Percentiles rank a stretch among this genome's conserved stretches.
Evolutionary conservation across 306 rosid species (phyloP).

Genomic region (Aeschynomene evenia): DNA sequence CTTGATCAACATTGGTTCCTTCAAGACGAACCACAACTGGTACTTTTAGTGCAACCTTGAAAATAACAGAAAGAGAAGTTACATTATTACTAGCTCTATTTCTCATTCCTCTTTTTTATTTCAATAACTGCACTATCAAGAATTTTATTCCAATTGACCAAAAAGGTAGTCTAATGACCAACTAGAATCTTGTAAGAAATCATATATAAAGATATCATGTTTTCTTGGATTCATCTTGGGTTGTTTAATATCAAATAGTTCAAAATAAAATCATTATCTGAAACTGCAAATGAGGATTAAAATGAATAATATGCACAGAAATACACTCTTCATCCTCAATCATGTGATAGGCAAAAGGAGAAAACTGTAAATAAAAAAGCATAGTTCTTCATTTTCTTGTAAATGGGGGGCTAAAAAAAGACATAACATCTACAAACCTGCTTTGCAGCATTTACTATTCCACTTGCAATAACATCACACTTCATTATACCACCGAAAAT

Average conservation of each 20-base stretch:
- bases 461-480: constrained; percentile 96
- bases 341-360: constrained; percentile 8
- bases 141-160: constrained; percentile 16
- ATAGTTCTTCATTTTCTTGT: background rate
- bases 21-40: constrained; percentile 97
- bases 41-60: constrained; percentile 82
- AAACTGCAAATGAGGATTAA: background rate
- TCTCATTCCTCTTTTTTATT: background rate
- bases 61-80: constrained; percentile 25
- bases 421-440: constrained; percentile 47
- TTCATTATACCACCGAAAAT: constrained; percentile 99
- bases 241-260: background rate
- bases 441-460: constrained; percentile 98
- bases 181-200: constrained; percentile 7
- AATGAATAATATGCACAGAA: background rate
- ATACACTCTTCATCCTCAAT: constrained; percentile 1
- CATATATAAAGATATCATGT: constrained; percentile 1
- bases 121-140: background rate
- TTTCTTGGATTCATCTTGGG: constrained; percentile 4
- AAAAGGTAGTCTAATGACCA: background rate
- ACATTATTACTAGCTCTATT: background rate
- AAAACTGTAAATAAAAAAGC: background rate
- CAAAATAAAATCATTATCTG: background rate
- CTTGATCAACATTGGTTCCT: constrained; percentile 97
- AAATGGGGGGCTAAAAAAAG: background rate